Evolutionary conservation across 176 grass and related monocot species (phyloP).

Genomic region (Aegilops umbellulata): DNA sequence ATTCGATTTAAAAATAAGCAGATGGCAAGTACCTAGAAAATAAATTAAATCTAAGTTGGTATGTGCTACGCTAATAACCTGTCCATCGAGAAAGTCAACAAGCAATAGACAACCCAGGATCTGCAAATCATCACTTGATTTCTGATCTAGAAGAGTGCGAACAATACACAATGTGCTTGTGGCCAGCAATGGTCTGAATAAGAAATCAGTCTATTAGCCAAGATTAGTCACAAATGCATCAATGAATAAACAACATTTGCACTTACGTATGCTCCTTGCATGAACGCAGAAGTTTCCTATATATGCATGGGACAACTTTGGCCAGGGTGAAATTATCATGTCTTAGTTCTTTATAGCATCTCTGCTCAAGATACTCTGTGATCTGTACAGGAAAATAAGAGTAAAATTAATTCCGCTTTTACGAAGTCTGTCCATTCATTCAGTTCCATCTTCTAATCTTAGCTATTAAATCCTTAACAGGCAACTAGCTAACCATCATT

Average conservation of each 20-base stretch:
- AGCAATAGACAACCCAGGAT: slow-evolving; percentile 78
- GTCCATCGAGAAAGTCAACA: slow-evolving; percentile 80
- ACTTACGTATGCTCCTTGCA: slow-evolving; percentile 92
- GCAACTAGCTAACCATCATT: not conserved
- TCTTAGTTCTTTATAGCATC: slow-evolving; percentile 92
- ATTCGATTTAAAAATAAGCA: slow-evolving; percentile 25
- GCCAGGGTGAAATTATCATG: slow-evolving; percentile 66
- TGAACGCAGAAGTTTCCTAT: slow-evolving; percentile 80
- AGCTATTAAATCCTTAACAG: slow-evolving; percentile 3
- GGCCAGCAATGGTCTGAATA: slow-evolving; percentile 76
- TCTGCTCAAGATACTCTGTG: slow-evolving; percentile 78
- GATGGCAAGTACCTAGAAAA: slow-evolving; percentile 7
- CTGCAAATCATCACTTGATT: slow-evolving; percentile 59
- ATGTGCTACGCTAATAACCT: slow-evolving; percentile 47
- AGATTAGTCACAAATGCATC: not conserved
- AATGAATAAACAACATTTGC: slow-evolving; percentile 7
- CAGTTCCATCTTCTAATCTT: not conserved
- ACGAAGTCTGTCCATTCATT: not conserved
- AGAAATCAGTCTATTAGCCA: slow-evolving; percentile 26
- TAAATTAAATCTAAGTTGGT: not conserved
- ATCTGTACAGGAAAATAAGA: slow-evolving; percentile 51
- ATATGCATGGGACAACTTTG: slow-evolving; percentile 85
- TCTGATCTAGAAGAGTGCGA: slow-evolving; percentile 84
- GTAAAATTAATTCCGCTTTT: not conserved
- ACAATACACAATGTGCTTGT: slow-evolving; percentile 76